Percentiles rank a stretch among this genome's conserved stretches.
phyloP scores from a whole-genome alignment of 768 basidiomycete genomes.

The Suillus placidus region DNA sequence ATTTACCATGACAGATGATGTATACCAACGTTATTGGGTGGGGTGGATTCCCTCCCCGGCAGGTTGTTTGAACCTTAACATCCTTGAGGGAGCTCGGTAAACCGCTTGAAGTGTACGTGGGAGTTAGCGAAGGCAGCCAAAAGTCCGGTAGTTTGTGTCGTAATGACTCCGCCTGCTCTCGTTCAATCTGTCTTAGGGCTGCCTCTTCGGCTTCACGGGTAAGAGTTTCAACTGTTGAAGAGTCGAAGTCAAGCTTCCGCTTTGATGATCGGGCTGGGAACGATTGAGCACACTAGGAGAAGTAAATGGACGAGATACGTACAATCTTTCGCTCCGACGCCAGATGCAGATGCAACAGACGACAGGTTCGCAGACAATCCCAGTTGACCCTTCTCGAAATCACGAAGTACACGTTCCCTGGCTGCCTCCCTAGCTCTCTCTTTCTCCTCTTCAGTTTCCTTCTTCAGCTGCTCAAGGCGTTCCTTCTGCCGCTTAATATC shows the following conservation, averaged over 20 bases:
- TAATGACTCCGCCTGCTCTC: conserved; percentile 82
- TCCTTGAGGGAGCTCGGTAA: conserved; percentile 71
- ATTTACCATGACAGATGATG: neutral
- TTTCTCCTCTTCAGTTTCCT: conserved; percentile 81
- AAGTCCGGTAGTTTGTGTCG: conserved; percentile 94
- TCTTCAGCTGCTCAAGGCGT: conserved; percentile 70
- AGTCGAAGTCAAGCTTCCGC: conserved; percentile 86
- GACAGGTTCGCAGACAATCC: conserved; percentile 55
- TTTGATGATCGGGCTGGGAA: conserved; percentile 62
- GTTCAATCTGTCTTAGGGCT: conserved; percentile 80
- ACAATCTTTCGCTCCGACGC: conserved; percentile 41
- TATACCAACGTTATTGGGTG: conserved; percentile 80
- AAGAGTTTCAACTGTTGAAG: conserved; percentile 67
- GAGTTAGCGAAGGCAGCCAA: conserved; percentile 94
- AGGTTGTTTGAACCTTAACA: conserved; percentile 86
- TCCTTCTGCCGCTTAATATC: conserved; percentile 92
- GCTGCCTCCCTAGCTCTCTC: conserved; percentile 70
- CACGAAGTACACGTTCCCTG: conserved; percentile 82
- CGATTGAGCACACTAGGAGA: conserved; percentile 1
- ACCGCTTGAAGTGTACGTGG: conserved; percentile 68
- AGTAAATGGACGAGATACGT: conserved; percentile 19
- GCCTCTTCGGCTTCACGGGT: conserved; percentile 86
- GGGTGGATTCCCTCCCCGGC: conserved; percentile 76
- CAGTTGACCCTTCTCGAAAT: conserved; percentile 88
- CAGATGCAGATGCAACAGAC: conserved; percentile 40